Evolutionary conservation across 768 basidiomycete species (phyloP).

Genomic region (Lentinula aciculospora): DNA sequence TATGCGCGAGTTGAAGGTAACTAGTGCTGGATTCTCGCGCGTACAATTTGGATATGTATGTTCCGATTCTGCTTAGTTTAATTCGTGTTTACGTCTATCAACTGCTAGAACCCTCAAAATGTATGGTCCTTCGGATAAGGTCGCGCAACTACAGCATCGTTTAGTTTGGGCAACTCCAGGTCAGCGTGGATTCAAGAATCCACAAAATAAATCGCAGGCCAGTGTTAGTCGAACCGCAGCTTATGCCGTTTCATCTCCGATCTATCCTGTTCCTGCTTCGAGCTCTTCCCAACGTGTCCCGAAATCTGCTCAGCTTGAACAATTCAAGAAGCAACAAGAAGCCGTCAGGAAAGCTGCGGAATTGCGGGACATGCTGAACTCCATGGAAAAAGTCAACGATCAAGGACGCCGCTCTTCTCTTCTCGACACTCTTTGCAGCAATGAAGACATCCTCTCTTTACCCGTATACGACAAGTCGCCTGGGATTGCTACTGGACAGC

Average conservation of each 20-base stretch:
- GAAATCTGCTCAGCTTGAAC: slow-evolving; percentile 35
- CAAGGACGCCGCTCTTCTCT: slow-evolving; percentile 67
- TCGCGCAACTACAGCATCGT: slow-evolving; percentile 54
- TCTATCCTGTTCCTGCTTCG: slow-evolving; percentile 9
- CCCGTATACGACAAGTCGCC: slow-evolving; percentile 72
- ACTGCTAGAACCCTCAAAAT: slow-evolving; percentile 59
- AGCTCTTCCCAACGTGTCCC: neutral
- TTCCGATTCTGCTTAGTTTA: neutral
- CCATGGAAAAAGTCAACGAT: slow-evolving; percentile 73
- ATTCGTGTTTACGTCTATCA: too few relatives aligned
- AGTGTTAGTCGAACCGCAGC: neutral
- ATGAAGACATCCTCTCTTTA: slow-evolving; percentile 66
- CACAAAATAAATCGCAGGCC: slow-evolving; percentile 8
- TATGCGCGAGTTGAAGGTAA: slow-evolving; percentile 3
- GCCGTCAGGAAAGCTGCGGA: slow-evolving; percentile 58
- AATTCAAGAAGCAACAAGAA: slow-evolving; percentile 40
- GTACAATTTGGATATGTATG: slow-evolving; percentile 63
- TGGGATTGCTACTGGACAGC: slow-evolving; percentile 54
- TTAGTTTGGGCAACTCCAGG: slow-evolving; percentile 74
- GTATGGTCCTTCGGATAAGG: slow-evolving; percentile 60
- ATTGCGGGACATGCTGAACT: slow-evolving; percentile 56
- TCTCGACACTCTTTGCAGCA: slow-evolving; percentile 62
- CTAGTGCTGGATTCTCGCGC: slow-evolving; percentile 34
- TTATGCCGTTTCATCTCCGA: neutral
- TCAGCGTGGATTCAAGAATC: slow-evolving; percentile 45